Evolutionary conservation across 129 eudicot species (phyloP), one percentile per base, ranked within the genome.

Genomic region (Flaveria robusta): DNA sequence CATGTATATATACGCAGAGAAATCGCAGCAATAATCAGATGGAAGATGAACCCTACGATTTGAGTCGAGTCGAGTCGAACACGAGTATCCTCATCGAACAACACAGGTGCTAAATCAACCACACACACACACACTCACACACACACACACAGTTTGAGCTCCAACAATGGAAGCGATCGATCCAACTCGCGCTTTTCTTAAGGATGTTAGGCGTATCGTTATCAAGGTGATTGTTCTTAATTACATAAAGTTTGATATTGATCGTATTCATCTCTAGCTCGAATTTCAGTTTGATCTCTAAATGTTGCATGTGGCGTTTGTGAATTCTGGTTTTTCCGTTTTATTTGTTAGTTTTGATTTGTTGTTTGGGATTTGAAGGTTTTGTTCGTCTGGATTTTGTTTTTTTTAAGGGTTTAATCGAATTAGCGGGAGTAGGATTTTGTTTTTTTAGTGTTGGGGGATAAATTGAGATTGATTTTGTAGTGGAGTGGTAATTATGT

Each of bases 151-250:
- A 64, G 10, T 75, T n/a, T 19, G 9, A 80, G 23, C 66, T 71
- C 34, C 5, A 54, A 54, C 58, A 66, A 87, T 92, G 97, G 91
- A 89, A 79, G 75, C 74, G 2, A 80, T 66, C 54, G 96, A 89
- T 87, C 79, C 96, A 37, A 81, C 91, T 73, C 88, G 98, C 49
- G 84, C 66, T 15, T 93, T 93, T 70, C 84, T 93, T 41, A 88
- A 83, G 67, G 92, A 87, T 51, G 98, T 93, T 49, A 93, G 85
- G 85, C 95, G 96, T 15, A 79, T 93, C 39, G 86, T 93, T 45
- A 74, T 93, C 66, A 90, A 90, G 96, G 96, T 89, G 56, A 18
- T 42, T 58, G 39, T 34, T 34, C 22, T 54, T 70, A 7, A 78
- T 78, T 6, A 51, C 59, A 24, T 37, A n/a, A 37, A 43, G 13